Base-by-base conservation (phyloP, 768 basidiomycete species). In the Mycena vitilis region DNA sequence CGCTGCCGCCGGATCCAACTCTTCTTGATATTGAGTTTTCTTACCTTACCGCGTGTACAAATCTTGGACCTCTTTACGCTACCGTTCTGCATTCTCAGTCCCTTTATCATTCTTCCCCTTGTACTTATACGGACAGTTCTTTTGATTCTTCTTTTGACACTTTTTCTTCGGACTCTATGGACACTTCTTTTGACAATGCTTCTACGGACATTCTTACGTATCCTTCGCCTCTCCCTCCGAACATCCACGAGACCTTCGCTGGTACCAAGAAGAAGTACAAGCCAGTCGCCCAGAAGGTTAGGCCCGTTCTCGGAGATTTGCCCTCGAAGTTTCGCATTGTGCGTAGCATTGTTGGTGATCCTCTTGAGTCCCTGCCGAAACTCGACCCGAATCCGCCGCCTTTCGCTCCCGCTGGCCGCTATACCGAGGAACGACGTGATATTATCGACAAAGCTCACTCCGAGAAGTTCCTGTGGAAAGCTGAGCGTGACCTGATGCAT, bases 261-360 rank as follows among this genome's bases (percentile, higher is more conserved):
- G 6, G 54, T 34, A 59, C 65, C 7, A 69, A 66, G 34, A 72
- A 69, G 57, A 76, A 73, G 52, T 77, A 77, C 55, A 77, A 77
- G 42, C 70, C 66, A 0, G 76, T 77, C 8, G 72, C 71, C 2
- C 55, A 67, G 22, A 63, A 73, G n/a, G 52, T 74, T 18, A 54
- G 63, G 9, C 75, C 76, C 0, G 63, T 75, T 0, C 54, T 66
- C 10, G 71, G 65, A 0, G 47, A 18, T 4, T 45, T 75, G 16
- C 76, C 76, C 5, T 61, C 71, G 9, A 18, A 74, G 18, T 74
- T 72, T 34, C 66, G 70, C 4, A 72, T 76, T 6, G 56, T 56
- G 7, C 71, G 73, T 5, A 30, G 48, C 47, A 66, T 60, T 48
- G 15, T 64, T 16, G 74, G 68, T n/a, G 69, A 75, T 44, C 73